Conservation (phyloP, 768 basidiomycete genomes). For the Suillus lakei region DNA sequence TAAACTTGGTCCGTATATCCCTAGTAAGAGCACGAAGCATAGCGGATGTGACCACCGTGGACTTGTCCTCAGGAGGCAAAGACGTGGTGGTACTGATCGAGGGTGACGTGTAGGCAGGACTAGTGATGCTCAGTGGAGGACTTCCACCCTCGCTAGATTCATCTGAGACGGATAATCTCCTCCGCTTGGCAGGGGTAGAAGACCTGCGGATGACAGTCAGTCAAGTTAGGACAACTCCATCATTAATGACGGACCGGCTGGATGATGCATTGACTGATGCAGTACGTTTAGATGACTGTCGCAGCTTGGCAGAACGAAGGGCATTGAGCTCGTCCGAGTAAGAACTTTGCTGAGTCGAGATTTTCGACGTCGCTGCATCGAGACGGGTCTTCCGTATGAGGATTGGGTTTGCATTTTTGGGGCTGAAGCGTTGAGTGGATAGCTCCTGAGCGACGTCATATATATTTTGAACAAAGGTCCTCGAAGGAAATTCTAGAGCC, state of each 20-base stretch:
- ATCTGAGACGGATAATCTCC: constrained; percentile 45
- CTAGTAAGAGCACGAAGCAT: constrained; percentile 56
- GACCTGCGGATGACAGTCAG: constrained; percentile 30
- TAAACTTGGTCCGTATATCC: constrained; percentile 37
- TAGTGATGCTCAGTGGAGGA: constrained; percentile 18
- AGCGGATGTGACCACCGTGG: constrained; percentile 56
- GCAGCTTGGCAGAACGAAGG: constrained; percentile 43
- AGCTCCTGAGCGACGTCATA: constrained; percentile 45
- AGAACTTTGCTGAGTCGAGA: constrained; percentile 36
- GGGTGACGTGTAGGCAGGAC: constrained; percentile 40
- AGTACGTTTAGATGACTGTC: constrained; percentile 53
- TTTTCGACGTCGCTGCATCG: constrained; percentile 35
- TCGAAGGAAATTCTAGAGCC: constrained; percentile 38
- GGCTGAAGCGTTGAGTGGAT: constrained; percentile 21
- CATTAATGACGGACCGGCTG: constrained; percentile 40
- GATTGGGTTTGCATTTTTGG: constrained; percentile 11
- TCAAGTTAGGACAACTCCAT: background rate
- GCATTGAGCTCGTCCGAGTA: constrained; percentile 45
- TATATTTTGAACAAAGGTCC: constrained; percentile 54
- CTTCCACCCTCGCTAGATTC: constrained; percentile 37
- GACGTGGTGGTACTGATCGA: constrained; percentile 54
- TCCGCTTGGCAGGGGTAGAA: constrained; percentile 44
- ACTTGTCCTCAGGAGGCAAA: constrained; percentile 35
- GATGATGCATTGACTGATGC: constrained; percentile 45
- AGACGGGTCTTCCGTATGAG: constrained; percentile 23